Conservation (phyloP, 148 eudicot species). For the Pharnaceum exiguum region DNA sequence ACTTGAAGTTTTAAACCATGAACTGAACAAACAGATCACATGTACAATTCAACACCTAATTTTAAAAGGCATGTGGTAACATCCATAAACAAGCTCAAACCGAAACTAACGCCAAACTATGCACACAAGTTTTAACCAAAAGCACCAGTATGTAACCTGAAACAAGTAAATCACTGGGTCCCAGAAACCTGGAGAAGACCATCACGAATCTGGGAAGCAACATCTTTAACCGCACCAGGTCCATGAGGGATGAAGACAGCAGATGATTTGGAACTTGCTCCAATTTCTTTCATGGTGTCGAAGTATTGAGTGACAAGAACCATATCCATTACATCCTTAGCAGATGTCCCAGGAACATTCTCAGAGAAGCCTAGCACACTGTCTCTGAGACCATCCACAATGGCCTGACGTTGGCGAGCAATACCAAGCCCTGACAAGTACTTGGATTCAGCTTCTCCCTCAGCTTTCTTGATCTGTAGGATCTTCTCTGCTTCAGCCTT, state of each 20-base stretch:
- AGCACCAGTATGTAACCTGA: neutral
- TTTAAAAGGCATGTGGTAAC: no score
- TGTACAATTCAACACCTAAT: no score
- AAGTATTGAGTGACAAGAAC: slow-evolving; percentile 66
- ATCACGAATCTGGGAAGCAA: slow-evolving; percentile 55
- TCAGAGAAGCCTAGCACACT: slow-evolving; percentile 59
- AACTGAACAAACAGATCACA: no score
- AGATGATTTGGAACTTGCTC: slow-evolving; percentile 51
- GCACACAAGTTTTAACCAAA: neutral
- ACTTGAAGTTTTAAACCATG: no score
- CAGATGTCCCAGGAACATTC: slow-evolving; percentile 51
- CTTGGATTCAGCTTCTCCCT: slow-evolving; percentile 73
- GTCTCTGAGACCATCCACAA: slow-evolving; percentile 65
- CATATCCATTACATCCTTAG: slow-evolving; percentile 71
- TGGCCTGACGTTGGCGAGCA: slow-evolving; percentile 76
- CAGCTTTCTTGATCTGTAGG: slow-evolving; percentile 61
- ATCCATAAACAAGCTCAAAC: neutral
- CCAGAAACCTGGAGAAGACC: slow-evolving; percentile 32
- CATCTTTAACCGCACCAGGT: slow-evolving; percentile 57
- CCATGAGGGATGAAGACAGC: slow-evolving; percentile 65
- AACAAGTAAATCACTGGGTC: neutral
- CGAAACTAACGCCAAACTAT: neutral
- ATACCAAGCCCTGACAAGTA: slow-evolving; percentile 60
- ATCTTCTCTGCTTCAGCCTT: slow-evolving; percentile 84
- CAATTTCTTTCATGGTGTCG: slow-evolving; percentile 67